Percentiles rank a stretch among this genome's conserved stretches.
These are phyloP conservation scores for Pestalotiopsis sp. DNA, from an alignment of 2,329 filamentous ascomycete genomes.

Conservation along the genomic window DNA sequence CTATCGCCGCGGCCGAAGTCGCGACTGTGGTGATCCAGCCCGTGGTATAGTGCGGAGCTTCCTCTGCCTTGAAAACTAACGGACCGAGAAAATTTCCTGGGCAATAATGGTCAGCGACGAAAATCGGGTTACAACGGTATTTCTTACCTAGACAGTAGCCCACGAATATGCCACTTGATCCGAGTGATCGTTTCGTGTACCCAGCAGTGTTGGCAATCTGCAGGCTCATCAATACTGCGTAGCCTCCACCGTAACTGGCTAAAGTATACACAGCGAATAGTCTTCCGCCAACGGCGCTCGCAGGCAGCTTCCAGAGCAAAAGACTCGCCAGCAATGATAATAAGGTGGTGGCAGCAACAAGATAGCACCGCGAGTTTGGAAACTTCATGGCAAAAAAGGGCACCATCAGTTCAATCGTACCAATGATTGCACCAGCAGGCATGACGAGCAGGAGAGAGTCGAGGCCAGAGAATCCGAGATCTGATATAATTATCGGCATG, in stretches of 20 bases:
- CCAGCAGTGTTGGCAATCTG: conserved; percentile 2
- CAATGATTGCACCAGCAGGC: conserved; percentile 2
- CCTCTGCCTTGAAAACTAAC: background rate
- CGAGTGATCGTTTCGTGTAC: background rate
- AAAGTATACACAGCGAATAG: background rate
- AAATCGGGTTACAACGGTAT: background rate
- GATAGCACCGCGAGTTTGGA: background rate
- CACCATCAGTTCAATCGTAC: background rate
- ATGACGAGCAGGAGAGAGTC: conserved; percentile 15
- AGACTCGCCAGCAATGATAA: background rate
- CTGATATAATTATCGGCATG: conserved; percentile 19
- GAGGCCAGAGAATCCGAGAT: conserved; percentile 32
- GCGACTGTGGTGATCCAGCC: background rate
- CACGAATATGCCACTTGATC: background rate
- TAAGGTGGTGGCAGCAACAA: background rate
- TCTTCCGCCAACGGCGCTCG: background rate
- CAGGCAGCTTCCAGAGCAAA: conserved; percentile 1
- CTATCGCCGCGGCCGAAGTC: background rate
- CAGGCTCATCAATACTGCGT: background rate
- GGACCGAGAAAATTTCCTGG: background rate
- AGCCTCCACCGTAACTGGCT: background rate
- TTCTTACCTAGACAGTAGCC: background rate
- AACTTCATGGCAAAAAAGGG: conserved; percentile 3
- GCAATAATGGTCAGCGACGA: background rate
- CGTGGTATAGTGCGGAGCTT: background rate